Evolutionary conservation across 495 filamentous ascomycete species (phyloP).

Genomic region (Talaromyces thailandensis): DNA sequence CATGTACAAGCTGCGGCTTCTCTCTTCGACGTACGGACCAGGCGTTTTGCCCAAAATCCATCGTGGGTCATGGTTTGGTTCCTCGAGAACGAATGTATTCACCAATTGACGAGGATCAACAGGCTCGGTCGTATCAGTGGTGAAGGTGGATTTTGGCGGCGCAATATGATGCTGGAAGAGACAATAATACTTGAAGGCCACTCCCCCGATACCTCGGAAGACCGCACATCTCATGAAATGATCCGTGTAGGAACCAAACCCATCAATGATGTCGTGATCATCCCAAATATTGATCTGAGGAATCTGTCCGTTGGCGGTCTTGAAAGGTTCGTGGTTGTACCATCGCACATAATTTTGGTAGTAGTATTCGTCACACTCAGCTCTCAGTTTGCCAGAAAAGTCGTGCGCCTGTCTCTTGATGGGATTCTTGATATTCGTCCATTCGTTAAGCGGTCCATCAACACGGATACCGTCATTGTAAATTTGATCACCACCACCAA

Average conservation of each 20-base stretch:
- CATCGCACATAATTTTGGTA: conserved; percentile 81
- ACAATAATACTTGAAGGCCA: conserved; percentile 84
- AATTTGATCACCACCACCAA: conserved; percentile 92
- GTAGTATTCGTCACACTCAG: conserved; percentile 81
- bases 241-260: conserved; percentile 87
- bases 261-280: conserved; percentile 87
- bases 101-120: conserved; percentile 58
- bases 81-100: conserved; percentile 57
- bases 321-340: conserved; percentile 80
- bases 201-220: conserved; percentile 83
- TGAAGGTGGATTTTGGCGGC: conserved; percentile 75
- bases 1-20: conserved; percentile 70
- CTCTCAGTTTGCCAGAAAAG: conserved; percentile 65
- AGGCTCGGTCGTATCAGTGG: conserved; percentile 53
- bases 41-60: conserved; percentile 72
- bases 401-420: conserved; percentile 68
- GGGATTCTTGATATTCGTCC: conserved; percentile 77
- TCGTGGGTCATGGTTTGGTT: conserved; percentile 52
- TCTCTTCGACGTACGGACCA: conserved; percentile 73
- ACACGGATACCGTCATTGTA: conserved; percentile 90
- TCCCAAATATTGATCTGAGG: conserved; percentile 94
- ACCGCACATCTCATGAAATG: conserved; percentile 89
- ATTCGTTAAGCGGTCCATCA: conserved; percentile 63
- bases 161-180: conserved; percentile 90
- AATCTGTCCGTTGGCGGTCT: conserved; percentile 74